Percentiles rank a stretch among this genome's conserved stretches.
Conservation (phyloP, 2,329 filamentous ascomycete species). For the Simplicillium aogashimaense region DNA sequence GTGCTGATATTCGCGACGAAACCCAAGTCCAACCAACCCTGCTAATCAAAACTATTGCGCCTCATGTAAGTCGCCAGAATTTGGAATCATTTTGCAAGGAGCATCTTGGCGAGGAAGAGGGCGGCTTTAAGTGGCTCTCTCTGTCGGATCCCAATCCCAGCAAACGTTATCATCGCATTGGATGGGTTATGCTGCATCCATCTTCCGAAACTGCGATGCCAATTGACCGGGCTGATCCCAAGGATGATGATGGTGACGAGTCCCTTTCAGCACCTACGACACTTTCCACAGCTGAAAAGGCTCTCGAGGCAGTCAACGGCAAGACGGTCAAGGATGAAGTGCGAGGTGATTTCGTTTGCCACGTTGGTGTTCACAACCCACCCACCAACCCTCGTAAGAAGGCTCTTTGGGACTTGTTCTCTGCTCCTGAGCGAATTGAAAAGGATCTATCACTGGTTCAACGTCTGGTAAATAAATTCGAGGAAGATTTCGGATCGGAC, state of each 20-base stretch:
- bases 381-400: slow-evolving; percentile 83
- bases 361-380: slow-evolving; percentile 91
- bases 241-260: slow-evolving; percentile 55
- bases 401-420: slow-evolving; percentile 93
- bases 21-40: slow-evolving; percentile 82
- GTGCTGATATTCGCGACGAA: slow-evolving; percentile 82
- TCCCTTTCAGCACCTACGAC: slow-evolving; percentile 42
- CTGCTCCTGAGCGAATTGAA: slow-evolving; percentile 83
- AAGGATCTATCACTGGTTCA: slow-evolving; percentile 79
- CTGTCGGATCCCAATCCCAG: slow-evolving; percentile 93
- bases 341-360: slow-evolving; percentile 92
- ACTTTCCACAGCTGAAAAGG: slow-evolving; percentile 66
- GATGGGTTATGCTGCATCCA: slow-evolving; percentile 94
- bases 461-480: slow-evolving; percentile 74
- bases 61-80: slow-evolving; percentile 87
- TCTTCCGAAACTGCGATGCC: slow-evolving; percentile 55
- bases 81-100: slow-evolving; percentile 92
- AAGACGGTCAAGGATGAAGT: slow-evolving; percentile 94
- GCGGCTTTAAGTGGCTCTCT: slow-evolving; percentile 92
- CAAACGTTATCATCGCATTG: slow-evolving; percentile 95
- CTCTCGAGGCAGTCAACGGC: slow-evolving; percentile 88
- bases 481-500: slow-evolving; percentile 69
- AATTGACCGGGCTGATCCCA: slow-evolving; percentile 62
- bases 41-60: slow-evolving; percentile 95
- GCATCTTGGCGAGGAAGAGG: slow-evolving; percentile 80